These are phyloP conservation scores for Clonostachys solani DNA, from an alignment of 2,329 filamentous ascomycete species.

Conservation along the genomic window DNA sequence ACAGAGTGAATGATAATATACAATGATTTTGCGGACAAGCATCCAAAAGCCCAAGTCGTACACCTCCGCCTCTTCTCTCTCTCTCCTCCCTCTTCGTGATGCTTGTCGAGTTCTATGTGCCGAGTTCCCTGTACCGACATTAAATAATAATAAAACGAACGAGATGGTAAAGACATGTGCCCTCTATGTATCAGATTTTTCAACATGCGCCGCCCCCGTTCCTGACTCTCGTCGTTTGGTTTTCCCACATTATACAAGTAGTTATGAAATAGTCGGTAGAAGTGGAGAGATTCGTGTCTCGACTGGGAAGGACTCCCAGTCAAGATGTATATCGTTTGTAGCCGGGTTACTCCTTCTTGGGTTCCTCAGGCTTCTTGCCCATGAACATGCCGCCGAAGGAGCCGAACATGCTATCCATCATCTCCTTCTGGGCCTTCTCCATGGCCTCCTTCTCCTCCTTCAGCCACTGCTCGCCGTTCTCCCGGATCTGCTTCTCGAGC, in stretches of 20 bases:
- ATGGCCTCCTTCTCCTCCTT: conserved; percentile 87
- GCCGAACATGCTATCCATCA: conserved; percentile 87
- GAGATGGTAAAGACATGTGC: not conserved
- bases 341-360: conserved; percentile 5
- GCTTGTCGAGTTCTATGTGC: too few relatives aligned
- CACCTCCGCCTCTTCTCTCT: not conserved
- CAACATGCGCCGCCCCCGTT: too few relatives aligned
- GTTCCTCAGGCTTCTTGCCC: conserved; percentile 1
- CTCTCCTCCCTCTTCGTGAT: too few relatives aligned
- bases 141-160: not conserved
- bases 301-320: too few relatives aligned
- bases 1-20: not conserved
- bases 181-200: not conserved
- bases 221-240: too few relatives aligned
- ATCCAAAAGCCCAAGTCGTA: not conserved
- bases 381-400: conserved; percentile 45
- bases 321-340: too few relatives aligned
- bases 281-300: too few relatives aligned
- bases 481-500: conserved; percentile 84
- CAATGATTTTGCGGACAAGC: not conserved
- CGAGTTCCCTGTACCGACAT: not conserved
- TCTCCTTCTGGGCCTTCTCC: conserved; percentile 86
- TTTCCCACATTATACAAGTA: too few relatives aligned
- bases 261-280: too few relatives aligned
- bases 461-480: conserved; percentile 93